phyloP scores from a whole-genome alignment of 257 asterid genomes.

The Solanum phureja region DNA sequence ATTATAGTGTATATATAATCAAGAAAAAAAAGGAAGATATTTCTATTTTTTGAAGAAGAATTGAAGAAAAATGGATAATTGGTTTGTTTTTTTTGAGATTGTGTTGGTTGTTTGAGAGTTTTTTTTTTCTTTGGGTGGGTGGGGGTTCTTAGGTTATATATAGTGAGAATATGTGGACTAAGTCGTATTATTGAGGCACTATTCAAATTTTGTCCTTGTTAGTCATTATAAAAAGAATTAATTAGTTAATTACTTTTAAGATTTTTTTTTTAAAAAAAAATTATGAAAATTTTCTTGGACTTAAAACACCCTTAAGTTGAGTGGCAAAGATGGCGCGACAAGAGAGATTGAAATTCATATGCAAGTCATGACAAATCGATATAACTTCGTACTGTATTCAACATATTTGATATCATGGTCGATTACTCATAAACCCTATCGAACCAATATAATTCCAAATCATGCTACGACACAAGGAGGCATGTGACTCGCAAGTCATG shows the following conservation, averaged over 20 bases:
- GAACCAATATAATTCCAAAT: not conserved
- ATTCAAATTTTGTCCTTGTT: not conserved
- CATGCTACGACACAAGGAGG: fast-evolving
- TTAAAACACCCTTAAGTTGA: not conserved
- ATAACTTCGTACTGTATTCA: not conserved
- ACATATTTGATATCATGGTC: not conserved
- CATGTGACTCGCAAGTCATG: not conserved
- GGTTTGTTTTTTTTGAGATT: not conserved
- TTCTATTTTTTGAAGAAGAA: not conserved
- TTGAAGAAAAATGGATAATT: not conserved
- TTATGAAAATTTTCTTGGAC: not conserved
- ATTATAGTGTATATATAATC: not conserved
- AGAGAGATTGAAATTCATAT: not conserved
- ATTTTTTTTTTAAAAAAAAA: not conserved
- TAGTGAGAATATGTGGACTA: not conserved
- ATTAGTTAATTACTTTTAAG: not conserved
- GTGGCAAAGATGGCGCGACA: not conserved
- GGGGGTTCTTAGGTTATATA: not conserved
- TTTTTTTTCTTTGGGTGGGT: not conserved
- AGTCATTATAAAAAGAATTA: not conserved
- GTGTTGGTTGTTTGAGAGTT: not conserved
- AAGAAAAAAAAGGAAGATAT: not conserved
- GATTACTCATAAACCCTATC: fast-evolving
- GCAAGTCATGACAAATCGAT: not conserved
- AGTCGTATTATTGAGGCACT: not conserved